A percentile compares a stretch with the other conserved stretches of the same genome.
Conservation (phyloP, 2,329 filamentous ascomycete species). For the Emericellopsis atlantica region DNA sequence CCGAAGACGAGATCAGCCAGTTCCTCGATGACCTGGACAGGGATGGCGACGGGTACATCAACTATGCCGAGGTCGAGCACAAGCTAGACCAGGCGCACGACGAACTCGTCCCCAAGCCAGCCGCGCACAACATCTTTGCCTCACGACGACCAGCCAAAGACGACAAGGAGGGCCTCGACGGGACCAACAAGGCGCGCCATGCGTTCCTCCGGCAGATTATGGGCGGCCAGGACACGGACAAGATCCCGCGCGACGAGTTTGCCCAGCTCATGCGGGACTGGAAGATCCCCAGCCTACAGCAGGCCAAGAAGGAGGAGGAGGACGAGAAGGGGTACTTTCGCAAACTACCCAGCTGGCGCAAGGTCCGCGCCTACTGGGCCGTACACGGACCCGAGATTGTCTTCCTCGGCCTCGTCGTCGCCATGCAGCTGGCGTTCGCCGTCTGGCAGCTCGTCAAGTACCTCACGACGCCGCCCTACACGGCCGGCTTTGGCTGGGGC, state of each 20-base stretch:
- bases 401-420: conserved; percentile 33
- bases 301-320: conserved; percentile 31
- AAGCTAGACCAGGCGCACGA: conserved; percentile 40
- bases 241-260: conserved; percentile 33
- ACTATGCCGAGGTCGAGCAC: conserved; percentile 36
- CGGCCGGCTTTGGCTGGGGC: conserved; percentile 40
- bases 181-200: conserved; percentile 24
- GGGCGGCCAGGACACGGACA: conserved; percentile 20
- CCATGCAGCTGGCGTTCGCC: conserved; percentile 35
- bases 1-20: conserved; percentile 33
- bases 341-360: conserved; percentile 28
- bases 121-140: conserved; percentile 25
- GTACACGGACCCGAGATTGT: conserved; percentile 38
- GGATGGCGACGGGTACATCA: conserved; percentile 36
- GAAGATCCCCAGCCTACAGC: conserved; percentile 33
- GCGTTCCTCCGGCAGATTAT: conserved; percentile 38
- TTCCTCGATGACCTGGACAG: conserved; percentile 41
- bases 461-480: conserved; percentile 26
- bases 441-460: conserved; percentile 45
- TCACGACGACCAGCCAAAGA: neutral
- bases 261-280: conserved; percentile 26
- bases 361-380: conserved; percentile 38
- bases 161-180: conserved; percentile 15
- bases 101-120: conserved; percentile 29
- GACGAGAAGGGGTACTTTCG: conserved; percentile 29